phyloP scores from a whole-genome alignment of 495 filamentous ascomycete species.

The Penicillium longicatenatum region DNA sequence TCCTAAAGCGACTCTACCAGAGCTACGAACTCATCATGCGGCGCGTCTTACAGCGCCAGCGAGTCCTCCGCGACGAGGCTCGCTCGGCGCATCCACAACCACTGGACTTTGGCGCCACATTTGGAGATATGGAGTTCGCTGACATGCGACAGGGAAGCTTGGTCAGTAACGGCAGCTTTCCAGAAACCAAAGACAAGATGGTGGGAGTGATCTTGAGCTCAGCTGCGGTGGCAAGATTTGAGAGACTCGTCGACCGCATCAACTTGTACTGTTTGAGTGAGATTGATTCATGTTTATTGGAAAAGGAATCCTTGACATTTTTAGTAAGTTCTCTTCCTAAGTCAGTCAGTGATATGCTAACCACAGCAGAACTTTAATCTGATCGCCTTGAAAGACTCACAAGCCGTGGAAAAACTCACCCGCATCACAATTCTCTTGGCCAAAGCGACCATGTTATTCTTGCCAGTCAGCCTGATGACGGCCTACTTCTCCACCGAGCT shows the following conservation, averaged over 20 bases:
- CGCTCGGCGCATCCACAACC: slow-evolving; percentile 23
- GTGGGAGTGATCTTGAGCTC: slow-evolving; percentile 63
- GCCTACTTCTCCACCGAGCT: slow-evolving; percentile 82
- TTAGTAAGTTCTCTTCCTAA: slow-evolving; percentile 48
- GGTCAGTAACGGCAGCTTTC: slow-evolving; percentile 26
- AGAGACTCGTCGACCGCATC: slow-evolving; percentile 73
- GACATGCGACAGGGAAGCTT: slow-evolving; percentile 33
- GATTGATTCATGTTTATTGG: slow-evolving; percentile 74
- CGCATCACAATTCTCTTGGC: slow-evolving; percentile 80
- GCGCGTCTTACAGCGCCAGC: slow-evolving; percentile 62
- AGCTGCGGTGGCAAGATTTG: slow-evolving; percentile 71
- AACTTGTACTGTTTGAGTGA: slow-evolving; percentile 78
- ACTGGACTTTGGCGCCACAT: slow-evolving; percentile 26
- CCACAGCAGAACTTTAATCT: slow-evolving; percentile 76
- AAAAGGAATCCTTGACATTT: slow-evolving; percentile 76
- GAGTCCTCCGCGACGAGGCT: slow-evolving; percentile 41
- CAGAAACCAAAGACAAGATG: slow-evolving; percentile 28
- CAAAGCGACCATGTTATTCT: slow-evolving; percentile 81
- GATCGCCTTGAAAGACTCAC: slow-evolving; percentile 80
- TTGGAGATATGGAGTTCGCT: slow-evolving; percentile 31
- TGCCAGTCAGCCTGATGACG: slow-evolving; percentile 82
- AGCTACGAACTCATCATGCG: slow-evolving; percentile 78
- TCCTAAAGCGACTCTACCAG: slow-evolving; percentile 74
- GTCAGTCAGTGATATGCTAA: background rate
- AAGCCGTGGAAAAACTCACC: slow-evolving; percentile 75